phyloP scores from a whole-genome alignment of 2,329 filamentous ascomycete species.

The Talaromyces verruculosus region DNA sequence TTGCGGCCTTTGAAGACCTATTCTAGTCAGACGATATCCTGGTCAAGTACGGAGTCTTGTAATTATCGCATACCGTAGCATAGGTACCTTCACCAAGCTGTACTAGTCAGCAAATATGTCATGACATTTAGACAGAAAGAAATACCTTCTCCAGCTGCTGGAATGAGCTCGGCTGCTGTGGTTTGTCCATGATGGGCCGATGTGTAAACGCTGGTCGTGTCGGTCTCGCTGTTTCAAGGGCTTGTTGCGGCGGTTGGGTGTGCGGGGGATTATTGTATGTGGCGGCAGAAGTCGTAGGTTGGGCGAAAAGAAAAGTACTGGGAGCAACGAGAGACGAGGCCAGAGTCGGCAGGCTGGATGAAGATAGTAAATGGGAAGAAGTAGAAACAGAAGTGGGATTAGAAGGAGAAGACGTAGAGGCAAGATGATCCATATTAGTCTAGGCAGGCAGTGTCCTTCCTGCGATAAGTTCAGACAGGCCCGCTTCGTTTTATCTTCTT shows the following conservation, averaged over 20 bases:
- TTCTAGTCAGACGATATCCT: background rate
- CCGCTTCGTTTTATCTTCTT: slow-evolving; percentile 8
- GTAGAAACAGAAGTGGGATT: slow-evolving; percentile 1
- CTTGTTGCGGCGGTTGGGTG: slow-evolving; percentile 8
- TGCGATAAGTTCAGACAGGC: slow-evolving; percentile 1
- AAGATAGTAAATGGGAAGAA: slow-evolving; percentile 19
- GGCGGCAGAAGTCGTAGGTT: slow-evolving; percentile 24
- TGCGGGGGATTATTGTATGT: slow-evolving; percentile 23
- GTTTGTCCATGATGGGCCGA: slow-evolving; percentile 71
- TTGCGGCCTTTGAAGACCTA: slow-evolving; percentile 99
- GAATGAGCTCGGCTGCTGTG: slow-evolving; percentile 92
- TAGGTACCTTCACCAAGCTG: slow-evolving; percentile 94
- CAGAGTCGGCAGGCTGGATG: slow-evolving; percentile 25
- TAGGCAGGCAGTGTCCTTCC: background rate
- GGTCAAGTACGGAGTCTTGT: too few species aligned
- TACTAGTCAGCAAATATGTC: slow-evolving; percentile 32
- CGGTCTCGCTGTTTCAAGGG: background rate
- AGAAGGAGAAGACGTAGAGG: background rate
- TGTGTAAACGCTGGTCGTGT: slow-evolving; percentile 12
- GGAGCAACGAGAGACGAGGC: slow-evolving; percentile 39
- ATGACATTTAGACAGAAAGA: slow-evolving; percentile 5
- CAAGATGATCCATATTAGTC: slow-evolving; percentile 2
- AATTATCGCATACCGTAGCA: slow-evolving; percentile 72
- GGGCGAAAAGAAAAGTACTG: slow-evolving; percentile 37
- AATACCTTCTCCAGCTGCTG: slow-evolving; percentile 88